phyloP scores from a whole-genome alignment of 352 stramenopile species.

The Phytopythium ostracodes region DNA sequence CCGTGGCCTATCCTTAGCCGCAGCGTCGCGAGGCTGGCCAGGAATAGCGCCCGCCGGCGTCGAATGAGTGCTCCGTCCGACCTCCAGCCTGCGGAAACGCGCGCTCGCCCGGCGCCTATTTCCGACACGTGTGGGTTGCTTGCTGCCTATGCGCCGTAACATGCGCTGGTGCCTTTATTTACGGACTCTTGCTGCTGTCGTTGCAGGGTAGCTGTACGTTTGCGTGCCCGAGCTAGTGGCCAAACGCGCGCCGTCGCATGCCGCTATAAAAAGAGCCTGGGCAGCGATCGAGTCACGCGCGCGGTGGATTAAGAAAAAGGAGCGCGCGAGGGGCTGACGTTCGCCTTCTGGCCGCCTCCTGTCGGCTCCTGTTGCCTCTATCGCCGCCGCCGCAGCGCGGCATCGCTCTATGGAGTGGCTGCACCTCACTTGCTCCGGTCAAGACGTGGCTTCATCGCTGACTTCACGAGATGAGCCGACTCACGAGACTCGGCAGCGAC shows the following conservation, averaged over 20 bases:
- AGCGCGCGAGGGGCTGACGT: background rate
- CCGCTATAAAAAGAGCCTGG: too few species aligned
- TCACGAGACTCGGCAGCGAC: slow-evolving; percentile 33
- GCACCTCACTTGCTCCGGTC: background rate
- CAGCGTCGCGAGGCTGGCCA: too few species aligned
- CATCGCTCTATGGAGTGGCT: slow-evolving; percentile 1
- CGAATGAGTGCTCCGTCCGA: background rate
- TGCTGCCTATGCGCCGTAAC: too few species aligned
- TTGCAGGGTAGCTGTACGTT: background rate
- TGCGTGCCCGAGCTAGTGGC: background rate
- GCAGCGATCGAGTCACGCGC: background rate
- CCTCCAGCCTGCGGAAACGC: background rate
- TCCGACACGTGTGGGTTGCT: background rate
- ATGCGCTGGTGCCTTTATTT: too few species aligned
- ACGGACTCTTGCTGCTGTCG: background rate
- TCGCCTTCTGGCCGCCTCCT: background rate
- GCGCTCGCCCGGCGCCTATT: background rate
- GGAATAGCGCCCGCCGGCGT: background rate
- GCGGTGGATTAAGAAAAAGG: background rate
- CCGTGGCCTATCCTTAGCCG: too few species aligned
- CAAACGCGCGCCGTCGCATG: too few species aligned
- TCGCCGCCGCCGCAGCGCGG: background rate
- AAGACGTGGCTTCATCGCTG: background rate
- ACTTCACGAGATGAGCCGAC: slow-evolving; percentile 19
- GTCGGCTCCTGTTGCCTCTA: background rate